phyloP scores from a whole-genome alignment of 768 basidiomycete genomes.

The Filobasidium floriforme region DNA sequence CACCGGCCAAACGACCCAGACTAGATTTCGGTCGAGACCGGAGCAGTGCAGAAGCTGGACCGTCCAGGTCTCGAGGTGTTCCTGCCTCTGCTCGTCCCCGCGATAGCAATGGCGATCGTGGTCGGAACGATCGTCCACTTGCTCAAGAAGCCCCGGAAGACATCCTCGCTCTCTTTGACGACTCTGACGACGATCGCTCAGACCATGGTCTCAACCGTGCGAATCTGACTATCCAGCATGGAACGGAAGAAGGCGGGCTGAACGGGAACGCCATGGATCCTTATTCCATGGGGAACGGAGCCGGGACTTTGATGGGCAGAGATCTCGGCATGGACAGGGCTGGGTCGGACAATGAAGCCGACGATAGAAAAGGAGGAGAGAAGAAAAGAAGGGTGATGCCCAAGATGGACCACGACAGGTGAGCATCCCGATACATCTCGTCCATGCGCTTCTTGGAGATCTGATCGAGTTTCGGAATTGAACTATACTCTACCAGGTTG shows the following conservation, averaged over 20 bases:
- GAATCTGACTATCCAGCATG: background rate
- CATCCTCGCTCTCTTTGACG: too few relatives aligned
- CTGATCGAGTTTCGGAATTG: background rate
- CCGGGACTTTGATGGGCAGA: background rate
- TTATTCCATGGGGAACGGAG: background rate
- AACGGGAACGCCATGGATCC: background rate
- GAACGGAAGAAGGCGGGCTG: background rate
- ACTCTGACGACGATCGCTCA: background rate
- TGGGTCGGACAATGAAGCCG: background rate
- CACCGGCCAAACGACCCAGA: background rate
- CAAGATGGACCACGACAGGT: conserved; percentile 19
- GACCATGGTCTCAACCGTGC: background rate
- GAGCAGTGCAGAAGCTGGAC: too few relatives aligned
- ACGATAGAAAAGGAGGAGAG: conserved; percentile 4
- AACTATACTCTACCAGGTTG: conserved; percentile 50
- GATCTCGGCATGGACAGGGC: background rate
- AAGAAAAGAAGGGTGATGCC: conserved; percentile 3
- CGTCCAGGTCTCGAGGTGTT: too few relatives aligned
- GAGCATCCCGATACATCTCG: background rate
- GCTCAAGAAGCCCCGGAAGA: too few relatives aligned
- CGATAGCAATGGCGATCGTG: too few relatives aligned
- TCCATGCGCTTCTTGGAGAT: background rate
- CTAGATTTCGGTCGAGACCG: background rate
- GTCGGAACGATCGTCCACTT: too few relatives aligned
- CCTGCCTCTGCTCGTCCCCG: too few relatives aligned